Evolutionary conservation across 352 stramenopile genomes (phyloP), one percentile per base, ranked within the genome.

Genomic region (Phytopythium litorale): DNA sequence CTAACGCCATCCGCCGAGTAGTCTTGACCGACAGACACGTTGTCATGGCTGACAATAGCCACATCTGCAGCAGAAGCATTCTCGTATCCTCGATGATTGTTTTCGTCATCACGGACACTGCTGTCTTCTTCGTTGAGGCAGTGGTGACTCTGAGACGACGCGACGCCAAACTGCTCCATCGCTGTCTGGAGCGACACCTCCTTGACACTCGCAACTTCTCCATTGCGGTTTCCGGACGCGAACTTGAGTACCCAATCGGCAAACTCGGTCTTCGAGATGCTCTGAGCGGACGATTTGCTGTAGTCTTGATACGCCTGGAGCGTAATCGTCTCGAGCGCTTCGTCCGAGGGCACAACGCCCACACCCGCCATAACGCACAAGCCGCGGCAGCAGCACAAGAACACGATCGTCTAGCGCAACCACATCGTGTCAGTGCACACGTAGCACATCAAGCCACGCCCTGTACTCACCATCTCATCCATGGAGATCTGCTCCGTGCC

Each of bases 401-500:
- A 79, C 33, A 71, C 52, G 52, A 91, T 89, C 46, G 79, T 91
- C 81, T 90, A 60, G 1, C n/a, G 37, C 13, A 7, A 16, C 7
- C 37, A 51, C 21, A n/a, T 11, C 33, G 3, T 12, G 13, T 58
- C 33, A 58, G 16, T 2, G 3, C 15, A 37, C 6, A 37, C 8
- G 13, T 9, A 54, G 4, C 23, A 33, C 7, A n/a, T 18, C 7
- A 19, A 7, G 25, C 0, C 25, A 54, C 37, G 28, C 1, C 7
- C 12, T 23, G 7, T 8, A 23, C 53, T 6, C 60, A 88, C 76
- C 82, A 89, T 88, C 60, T 91, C 82, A 60, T 91, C 82, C 76
- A 91, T 88, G 3, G 82, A 87, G 57, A 89, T 87, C 56, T 88
- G 67, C 55, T 87, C 78, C 0, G 79, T 91, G 48, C 70, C 63